These are phyloP conservation scores for Nematocida major DNA, from an alignment of 371 early-diverging fungal genomes.

Conservation along the genomic window DNA sequence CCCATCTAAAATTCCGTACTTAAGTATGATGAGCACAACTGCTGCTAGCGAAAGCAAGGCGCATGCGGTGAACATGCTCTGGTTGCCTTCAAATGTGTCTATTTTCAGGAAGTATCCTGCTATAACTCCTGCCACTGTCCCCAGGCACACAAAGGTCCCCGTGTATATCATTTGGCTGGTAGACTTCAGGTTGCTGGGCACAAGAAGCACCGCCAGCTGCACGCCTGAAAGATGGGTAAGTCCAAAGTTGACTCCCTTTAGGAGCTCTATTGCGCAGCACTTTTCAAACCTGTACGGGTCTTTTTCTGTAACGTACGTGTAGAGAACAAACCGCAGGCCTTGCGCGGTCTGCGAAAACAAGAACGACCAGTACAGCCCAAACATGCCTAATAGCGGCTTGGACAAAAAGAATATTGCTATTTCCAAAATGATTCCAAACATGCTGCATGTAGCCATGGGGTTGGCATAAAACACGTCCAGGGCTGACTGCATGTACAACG, in stretches of 20 bases:
- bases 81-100: background rate
- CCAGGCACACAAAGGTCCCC: conserved; percentile 64
- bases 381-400: conserved; percentile 26
- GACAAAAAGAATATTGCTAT: conserved; percentile 61
- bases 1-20: conserved; percentile 60
- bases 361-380: conserved; percentile 65
- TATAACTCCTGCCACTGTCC: conserved; percentile 58
- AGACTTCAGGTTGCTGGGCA: conserved; percentile 63
- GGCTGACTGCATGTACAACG: conserved; percentile 16
- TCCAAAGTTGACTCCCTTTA: conserved; percentile 66
- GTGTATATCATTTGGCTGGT: conserved; percentile 65
- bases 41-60: conserved; percentile 50
- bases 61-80: conserved; percentile 35
- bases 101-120: conserved; percentile 45
- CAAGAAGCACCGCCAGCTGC: conserved; percentile 60
- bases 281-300: conserved; percentile 50
- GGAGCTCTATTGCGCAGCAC: conserved; percentile 60
- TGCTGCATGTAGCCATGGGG: conserved; percentile 58
- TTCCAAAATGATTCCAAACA: conserved; percentile 64
- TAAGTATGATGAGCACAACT: conserved; percentile 51
- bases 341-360: conserved; percentile 63
- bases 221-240: conserved; percentile 64
- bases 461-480: conserved; percentile 52
- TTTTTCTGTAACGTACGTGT: conserved; percentile 47
- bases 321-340: conserved; percentile 59